Percentiles rank a stretch among this genome's conserved stretches.
phyloP scores from a whole-genome alignment of 164 flowering plant species.

The Aristolochia contorta region DNA sequence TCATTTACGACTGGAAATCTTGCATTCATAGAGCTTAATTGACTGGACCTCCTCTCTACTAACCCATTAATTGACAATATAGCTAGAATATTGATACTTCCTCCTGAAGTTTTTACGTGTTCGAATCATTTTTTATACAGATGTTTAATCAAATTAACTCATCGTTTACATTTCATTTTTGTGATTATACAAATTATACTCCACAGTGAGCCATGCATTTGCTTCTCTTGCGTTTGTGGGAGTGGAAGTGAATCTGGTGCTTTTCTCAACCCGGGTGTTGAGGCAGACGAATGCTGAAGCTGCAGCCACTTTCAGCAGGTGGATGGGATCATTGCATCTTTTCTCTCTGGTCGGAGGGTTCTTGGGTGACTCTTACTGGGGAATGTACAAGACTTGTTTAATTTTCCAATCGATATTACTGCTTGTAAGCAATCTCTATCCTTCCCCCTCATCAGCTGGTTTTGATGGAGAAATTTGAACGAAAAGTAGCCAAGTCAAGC shows the following conservation, averaged over 20 bases:
- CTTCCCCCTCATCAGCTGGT: too few relatives aligned
- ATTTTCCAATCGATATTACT: constrained; percentile 75
- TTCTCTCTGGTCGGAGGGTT: constrained; percentile 93
- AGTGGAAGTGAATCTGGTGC: constrained; percentile 90
- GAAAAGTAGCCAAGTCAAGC: too few relatives aligned
- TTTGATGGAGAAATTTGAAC: too few relatives aligned
- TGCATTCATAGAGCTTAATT: too few relatives aligned
- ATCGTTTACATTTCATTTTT: too few relatives aligned
- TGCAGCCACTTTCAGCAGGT: constrained; percentile 86
- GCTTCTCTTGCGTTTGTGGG: constrained; percentile 93
- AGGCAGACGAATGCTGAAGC: constrained; percentile 77
- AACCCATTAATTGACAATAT: too few relatives aligned
- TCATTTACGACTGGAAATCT: too few relatives aligned
- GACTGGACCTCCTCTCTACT: not conserved
- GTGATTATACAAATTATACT: not conserved
- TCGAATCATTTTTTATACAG: too few relatives aligned
- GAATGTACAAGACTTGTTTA: constrained; percentile 85
- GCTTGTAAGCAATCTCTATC: constrained; percentile 27
- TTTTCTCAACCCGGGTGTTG: constrained; percentile 77
- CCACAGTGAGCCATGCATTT: constrained; percentile 81
- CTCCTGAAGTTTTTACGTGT: too few relatives aligned
- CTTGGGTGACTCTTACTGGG: constrained; percentile 96
- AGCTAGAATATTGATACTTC: not conserved
- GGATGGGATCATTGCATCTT: constrained; percentile 94
- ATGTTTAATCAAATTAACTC: too few relatives aligned